A percentile compares a stretch with the other conserved stretches of the same genome.
Evolutionary conservation across 306 rosid species (phyloP).

Genomic region (Trifolium repens): DNA sequence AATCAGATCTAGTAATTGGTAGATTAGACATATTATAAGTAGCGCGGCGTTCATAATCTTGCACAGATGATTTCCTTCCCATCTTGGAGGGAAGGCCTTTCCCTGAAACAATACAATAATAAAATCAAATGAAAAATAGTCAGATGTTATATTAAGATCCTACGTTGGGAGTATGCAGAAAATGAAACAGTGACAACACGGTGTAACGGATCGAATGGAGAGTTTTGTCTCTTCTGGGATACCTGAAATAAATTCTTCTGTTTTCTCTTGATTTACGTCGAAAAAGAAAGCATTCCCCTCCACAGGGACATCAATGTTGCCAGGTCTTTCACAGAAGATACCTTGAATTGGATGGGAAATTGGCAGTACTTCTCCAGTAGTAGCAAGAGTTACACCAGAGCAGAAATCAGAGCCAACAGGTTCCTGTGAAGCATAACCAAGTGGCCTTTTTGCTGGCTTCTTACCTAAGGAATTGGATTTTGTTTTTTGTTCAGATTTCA

Average conservation of each 20-base stretch:
- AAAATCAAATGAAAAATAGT: conserved; percentile 42
- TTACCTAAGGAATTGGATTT: conserved; percentile 67
- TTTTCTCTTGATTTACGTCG: conserved; percentile 75
- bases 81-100: conserved; percentile 64
- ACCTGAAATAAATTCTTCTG: conserved; percentile 85
- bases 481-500: conserved; percentile 70
- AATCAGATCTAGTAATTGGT: conserved; percentile 68
- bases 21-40: conserved; percentile 64
- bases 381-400: conserved; percentile 92
- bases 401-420: conserved; percentile 91
- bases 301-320: conserved; percentile 63
- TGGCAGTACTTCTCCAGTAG: conserved; percentile 65
- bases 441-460: conserved; percentile 74
- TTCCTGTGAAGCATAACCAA: conserved; percentile 72
- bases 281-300: conserved; percentile 72
- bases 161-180: conserved; percentile 13
- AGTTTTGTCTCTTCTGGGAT: conserved; percentile 30
- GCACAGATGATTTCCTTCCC: conserved; percentile 71
- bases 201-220: conserved; percentile 18
- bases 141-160: conserved; percentile 23
- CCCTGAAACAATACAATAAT: conserved; percentile 59
- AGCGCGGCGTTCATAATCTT: conserved; percentile 85
- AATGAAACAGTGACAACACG: conserved; percentile 10
- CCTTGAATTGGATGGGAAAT: conserved; percentile 62
- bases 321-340: conserved; percentile 66